Evolutionary conservation across 2,329 filamentous ascomycete species (phyloP).

Genomic region (Scopulariopsis brevicaulis): DNA sequence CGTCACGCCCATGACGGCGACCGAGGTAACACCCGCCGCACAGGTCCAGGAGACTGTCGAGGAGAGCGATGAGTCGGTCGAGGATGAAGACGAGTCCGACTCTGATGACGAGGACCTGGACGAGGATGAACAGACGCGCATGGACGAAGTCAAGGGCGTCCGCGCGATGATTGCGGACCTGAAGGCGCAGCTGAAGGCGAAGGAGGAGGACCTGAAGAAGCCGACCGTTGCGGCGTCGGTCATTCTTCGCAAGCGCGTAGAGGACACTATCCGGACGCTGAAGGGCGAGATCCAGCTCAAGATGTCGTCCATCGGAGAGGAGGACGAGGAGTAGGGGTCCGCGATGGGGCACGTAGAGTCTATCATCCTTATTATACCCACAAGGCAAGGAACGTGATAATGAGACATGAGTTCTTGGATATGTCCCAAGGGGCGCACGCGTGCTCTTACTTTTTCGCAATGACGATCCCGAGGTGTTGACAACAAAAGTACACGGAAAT

Average conservation of each 20-base stretch:
- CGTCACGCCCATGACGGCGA: conserved; percentile 29
- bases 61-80: conserved; percentile 32
- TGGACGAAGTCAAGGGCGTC: conserved; percentile 40
- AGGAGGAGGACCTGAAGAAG: conserved; percentile 23
- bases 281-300: conserved; percentile 32
- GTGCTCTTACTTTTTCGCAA: background rate
- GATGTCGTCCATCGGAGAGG: conserved; percentile 26
- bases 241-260: conserved; percentile 37
- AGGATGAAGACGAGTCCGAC: conserved; percentile 33
- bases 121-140: conserved; percentile 36
- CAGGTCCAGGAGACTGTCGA: conserved; percentile 31
- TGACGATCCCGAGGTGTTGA: background rate
- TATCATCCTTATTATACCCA: background rate
- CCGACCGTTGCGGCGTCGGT: conserved; percentile 23
- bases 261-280: conserved; percentile 35
- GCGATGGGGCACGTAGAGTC: background rate
- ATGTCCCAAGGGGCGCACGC: background rate
- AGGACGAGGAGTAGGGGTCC: conserved; percentile 9
- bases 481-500: background rate
- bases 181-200: conserved; percentile 34
- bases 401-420: background rate
- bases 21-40: conserved; percentile 31
- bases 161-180: conserved; percentile 42
- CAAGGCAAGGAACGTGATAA: background rate
- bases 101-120: conserved; percentile 41